Evolutionary conservation across 768 basidiomycete species (phyloP), one percentile per base, ranked within the genome.

Genomic region (Podaxis pistillaris): DNA sequence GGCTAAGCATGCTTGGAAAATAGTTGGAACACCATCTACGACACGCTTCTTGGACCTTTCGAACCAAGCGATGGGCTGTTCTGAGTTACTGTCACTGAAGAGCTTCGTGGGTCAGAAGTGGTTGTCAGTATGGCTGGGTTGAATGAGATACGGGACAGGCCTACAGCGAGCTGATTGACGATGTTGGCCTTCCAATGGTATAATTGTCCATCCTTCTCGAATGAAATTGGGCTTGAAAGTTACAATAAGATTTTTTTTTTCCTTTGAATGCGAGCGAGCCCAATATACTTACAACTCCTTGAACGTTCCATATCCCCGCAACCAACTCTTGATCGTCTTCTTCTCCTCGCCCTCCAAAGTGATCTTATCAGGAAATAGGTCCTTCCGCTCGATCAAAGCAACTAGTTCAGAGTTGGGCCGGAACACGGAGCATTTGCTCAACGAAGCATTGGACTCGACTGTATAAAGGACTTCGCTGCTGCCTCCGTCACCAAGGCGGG

Each of bases 341-440:
- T 62, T 59, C 50, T 67, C 51, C 41, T 67, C 63, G 12, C 71
- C 69, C 51, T 58, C 24, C 30, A 70, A 68, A 13, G 66, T 66
- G 40, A 72, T 68, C 55, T 63, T 67, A 51, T 70, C 70, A 17
- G 71, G 64, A 22, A 72, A 51, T 13, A 72, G 60, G 2, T 67
- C 70, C 38, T 66, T 63, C 40, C 66, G 53, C 26, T 69, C 64
- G 30, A 65, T 56, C 3, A 67, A 56, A 5, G 67, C 68, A 9
- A 72, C 44, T 5, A 70, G 71, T 0, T 28, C 46, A 12, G 38
- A 17, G 9, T 15, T 24, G 2, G 61, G 38, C n/a, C 46, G 60
- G 6, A 57, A 40, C 28, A 37, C 54, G 5, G 38, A 54, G 37
- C 56, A 65, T 22, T 63, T 56, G 8, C 50, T 52, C 46, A 63